A percentile compares a stretch with the other conserved stretches of the same genome.
Conservation (phyloP, 2,329 filamentous ascomycete genomes). For the Erysiphe pulchra region DNA sequence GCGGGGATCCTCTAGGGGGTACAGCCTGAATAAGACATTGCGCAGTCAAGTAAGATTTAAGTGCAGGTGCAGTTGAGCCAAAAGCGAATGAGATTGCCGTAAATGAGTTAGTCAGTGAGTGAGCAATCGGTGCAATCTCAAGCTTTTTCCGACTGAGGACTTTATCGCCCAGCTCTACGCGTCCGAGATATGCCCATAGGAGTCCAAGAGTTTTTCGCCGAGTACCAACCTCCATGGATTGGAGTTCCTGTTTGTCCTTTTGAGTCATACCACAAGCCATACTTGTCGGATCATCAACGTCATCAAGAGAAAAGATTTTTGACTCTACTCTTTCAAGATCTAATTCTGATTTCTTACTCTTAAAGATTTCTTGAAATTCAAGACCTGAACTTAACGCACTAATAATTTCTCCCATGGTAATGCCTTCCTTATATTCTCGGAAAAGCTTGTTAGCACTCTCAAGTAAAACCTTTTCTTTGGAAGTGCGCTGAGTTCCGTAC, state of each 20-base stretch:
- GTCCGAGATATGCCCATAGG: slow-evolving; percentile 84
- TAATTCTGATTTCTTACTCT: slow-evolving; percentile 52
- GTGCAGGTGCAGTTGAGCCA: slow-evolving; percentile 55
- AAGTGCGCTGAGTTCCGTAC: slow-evolving; percentile 86
- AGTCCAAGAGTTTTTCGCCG: slow-evolving; percentile 71
- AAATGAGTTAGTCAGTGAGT: slow-evolving; percentile 66
- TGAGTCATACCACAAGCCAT: slow-evolving; percentile 33
- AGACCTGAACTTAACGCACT: slow-evolving; percentile 61
- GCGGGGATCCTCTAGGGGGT: slow-evolving; percentile 56
- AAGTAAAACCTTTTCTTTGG: slow-evolving; percentile 78
- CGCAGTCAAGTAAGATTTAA: slow-evolving; percentile 56
- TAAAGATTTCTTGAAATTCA: slow-evolving; percentile 56
- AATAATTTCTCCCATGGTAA: slow-evolving; percentile 57
- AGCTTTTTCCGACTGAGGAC: slow-evolving; percentile 66
- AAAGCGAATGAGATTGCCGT: slow-evolving; percentile 71
- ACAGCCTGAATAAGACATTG: slow-evolving; percentile 82
- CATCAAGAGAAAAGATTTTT: slow-evolving; percentile 32
- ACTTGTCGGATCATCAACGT: slow-evolving; percentile 23
- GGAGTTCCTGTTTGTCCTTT: slow-evolving; percentile 53
- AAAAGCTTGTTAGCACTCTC: slow-evolving; percentile 89
- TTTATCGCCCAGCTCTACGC: slow-evolving; percentile 59
- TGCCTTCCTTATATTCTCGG: slow-evolving; percentile 68
- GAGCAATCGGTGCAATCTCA: slow-evolving; percentile 66
- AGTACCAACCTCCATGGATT: slow-evolving; percentile 53
- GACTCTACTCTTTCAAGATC: slow-evolving; percentile 68